Base-by-base conservation (phyloP, 495 filamentous ascomycete genomes). In the Melanomma pulvis-pyrius region DNA sequence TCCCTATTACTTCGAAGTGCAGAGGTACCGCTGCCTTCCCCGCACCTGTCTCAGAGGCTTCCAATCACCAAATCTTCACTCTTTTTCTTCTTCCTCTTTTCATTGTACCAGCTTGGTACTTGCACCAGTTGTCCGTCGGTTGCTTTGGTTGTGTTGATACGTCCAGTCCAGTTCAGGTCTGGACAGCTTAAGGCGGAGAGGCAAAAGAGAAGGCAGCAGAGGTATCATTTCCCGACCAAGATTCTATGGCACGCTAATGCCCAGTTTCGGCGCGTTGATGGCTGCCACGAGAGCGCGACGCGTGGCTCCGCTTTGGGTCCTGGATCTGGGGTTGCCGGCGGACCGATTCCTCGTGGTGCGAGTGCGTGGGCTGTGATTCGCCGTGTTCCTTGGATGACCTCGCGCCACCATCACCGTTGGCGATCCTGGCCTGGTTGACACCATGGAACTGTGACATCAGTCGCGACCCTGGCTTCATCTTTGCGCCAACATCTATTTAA, bases 381-480 rank as follows among this genome's bases (percentile, higher is more conserved):
- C 28, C 36, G 57, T 13, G 64, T 67, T 55, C 58, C 58, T 55
- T 39, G 59, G 28, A 68, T 68, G 65, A 68, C 65, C 47, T 46
- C 59, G 48, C 58, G 52, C 59, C 52, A 32, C 26, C 28, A 32
- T 28, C 59, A 22, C 15, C 11, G 26, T 63, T 49, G 26, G 61
- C 44, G 29, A 29, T 19, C 54, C 32, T 63, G 48, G 19, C 54
- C 32, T 63, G 48, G 19, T 49, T n/a, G 49, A 36, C 44, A 4
- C 19, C 46, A 51, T 60, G 29, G 28, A 2, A 32, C 11, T 25
- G 57, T 62, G 57, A 68, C 59, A 68, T 68, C 52, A 68, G 51
- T 55, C 29, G 9, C 21, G 21, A 19, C 21, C 39, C 26, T 52
- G 17, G 29, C n/a, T n/a, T 28, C 29, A 25, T 26, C 15, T 52